Evolutionary conservation across 768 basidiomycete species (phyloP), one percentile per base, ranked within the genome.

Genomic region (Tricholoma flavovirens): DNA sequence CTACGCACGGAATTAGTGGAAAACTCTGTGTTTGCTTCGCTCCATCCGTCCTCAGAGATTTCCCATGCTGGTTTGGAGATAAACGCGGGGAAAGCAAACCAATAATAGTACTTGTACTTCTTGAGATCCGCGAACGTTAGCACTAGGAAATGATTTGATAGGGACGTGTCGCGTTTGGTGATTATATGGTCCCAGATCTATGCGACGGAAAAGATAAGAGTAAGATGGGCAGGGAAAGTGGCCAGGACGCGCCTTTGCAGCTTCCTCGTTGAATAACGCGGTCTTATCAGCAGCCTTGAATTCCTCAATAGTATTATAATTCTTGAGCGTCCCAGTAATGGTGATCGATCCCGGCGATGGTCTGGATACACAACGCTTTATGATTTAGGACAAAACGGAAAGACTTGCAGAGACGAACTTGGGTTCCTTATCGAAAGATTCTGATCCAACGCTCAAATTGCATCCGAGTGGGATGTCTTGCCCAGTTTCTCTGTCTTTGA

Each of bases 121-220:
- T 98, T 99, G 62, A 99, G 84, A 71, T 99, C 97, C 0, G 97
- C 92, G 63, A 86, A 98, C 0, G 94, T 93, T 63, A 99, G 88
- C 51, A 97, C 76, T 19, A 98, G 77, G 74, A 98, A 98, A 4
- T 80, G 80, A 54, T 81, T 89, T 38, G 98, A 76, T 11, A 77
- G 70, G 5, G 81, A 66, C 0, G 83, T 74, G 58, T 83, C 77
- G 43, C 79, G 78, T 54, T 76, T 80, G 29, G 74, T 66, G 45
- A 76, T 59, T 60, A 86, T 81, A 59, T 77, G 74, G 36, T 84
- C 71, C 88, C 87, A 91, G 62, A 92, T 88, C 87, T 91, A 61
- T 9, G 30, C 33, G 15, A 22, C 15, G 35, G 15, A 1, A 15
- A 53, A 50, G 19, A 26, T 55, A 32, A 48, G 53, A 49, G 9